Base-by-base conservation (phyloP, 2,329 filamentous ascomycete genomes). In the Ophiostoma populinum region DNA sequence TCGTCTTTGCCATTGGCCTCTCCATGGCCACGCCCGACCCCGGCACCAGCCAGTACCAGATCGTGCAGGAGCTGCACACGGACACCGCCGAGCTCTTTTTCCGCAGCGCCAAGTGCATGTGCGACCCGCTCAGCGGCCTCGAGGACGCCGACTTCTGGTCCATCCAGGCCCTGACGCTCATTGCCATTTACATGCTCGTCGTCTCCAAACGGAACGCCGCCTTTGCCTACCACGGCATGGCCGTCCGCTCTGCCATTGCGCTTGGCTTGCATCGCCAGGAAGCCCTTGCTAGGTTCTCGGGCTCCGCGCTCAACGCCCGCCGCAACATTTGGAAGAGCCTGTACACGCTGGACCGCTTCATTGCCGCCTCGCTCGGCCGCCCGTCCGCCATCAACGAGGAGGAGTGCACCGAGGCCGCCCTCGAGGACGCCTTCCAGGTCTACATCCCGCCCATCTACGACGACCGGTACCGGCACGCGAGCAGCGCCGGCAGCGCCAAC, bases 121-220 rank as follows among this genome's bases (percentile, higher is more conserved):
- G 54, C 13, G 55, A 62, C 30, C 53, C 56, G 1, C 49, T 56
- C 1, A 50, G 54, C 3, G 59, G 67, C 0, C 64, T 75, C 32
- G 71, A 76, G 45, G 67, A 75, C 45, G 67, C 65, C 16, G 66
- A 74, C 37, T 66, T 78, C 39, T 75, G 71, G 67, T 70, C 69
- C 10, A 62, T 79, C 31, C 72, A 78, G 46, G 70, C 70, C 2
- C 53, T 77, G 28, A 53, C 69, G 1, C 52, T 80, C 24, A 76
- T 78, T 65, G 62, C 72, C 0, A 51, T 76, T 2, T 80, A 76
- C 45, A 70, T 67, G 63, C 52, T 79, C 12, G 59, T 64, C 3
- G 61, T 70, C 11, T 71, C 70, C 1, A 73, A 67, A 49, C 58
- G 70, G 12, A 77, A 77, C 43, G 65, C 68, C 5, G 69, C 75